Conservation (phyloP, 495 filamentous ascomycete species). For the Neurospora sp. region DNA sequence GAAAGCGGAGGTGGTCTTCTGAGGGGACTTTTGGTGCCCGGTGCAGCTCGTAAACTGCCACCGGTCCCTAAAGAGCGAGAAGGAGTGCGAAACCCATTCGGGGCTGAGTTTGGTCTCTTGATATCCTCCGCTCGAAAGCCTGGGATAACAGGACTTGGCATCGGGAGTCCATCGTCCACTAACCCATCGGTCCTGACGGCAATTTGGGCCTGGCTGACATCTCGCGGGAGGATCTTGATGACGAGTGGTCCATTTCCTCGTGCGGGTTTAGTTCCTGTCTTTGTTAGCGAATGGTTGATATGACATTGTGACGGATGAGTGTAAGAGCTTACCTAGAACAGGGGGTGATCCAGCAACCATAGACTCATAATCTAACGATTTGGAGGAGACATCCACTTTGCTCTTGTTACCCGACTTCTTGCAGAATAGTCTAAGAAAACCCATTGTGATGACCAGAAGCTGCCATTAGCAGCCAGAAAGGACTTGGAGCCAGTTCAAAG, state of each 20-base stretch:
- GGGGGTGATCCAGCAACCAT: slow-evolving; percentile 17
- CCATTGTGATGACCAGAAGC: slow-evolving; percentile 23
- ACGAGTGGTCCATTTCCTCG: slow-evolving; percentile 19
- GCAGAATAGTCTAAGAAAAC: slow-evolving; percentile 31
- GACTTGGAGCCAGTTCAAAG: not conserved
- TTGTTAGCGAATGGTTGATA: slow-evolving; percentile 13
- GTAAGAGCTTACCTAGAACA: slow-evolving; percentile 25
- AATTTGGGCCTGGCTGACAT: slow-evolving; percentile 17
- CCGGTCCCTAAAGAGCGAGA: slow-evolving; percentile 1
- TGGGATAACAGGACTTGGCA: slow-evolving; percentile 16
- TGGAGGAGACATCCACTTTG: slow-evolving; percentile 15
- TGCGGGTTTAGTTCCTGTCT: slow-evolving; percentile 23
- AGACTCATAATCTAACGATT: slow-evolving; percentile 20
- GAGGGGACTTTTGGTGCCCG: slow-evolving; percentile 3
- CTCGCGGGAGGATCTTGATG: slow-evolving; percentile 19
- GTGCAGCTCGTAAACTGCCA: not conserved
- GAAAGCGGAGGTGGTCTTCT: slow-evolving; percentile 18
- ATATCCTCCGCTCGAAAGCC: slow-evolving; percentile 12
- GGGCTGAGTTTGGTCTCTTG: slow-evolving; percentile 32
- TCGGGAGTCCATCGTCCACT: not conserved
- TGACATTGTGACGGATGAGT: slow-evolving; percentile 14
- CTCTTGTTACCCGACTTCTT: slow-evolving; percentile 18
- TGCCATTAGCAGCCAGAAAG: slow-evolving; percentile 13
- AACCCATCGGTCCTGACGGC: not conserved
- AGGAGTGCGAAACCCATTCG: slow-evolving; percentile 5